These are phyloP conservation scores for Zoysia matrella DNA, from an alignment of 202 grass and related monocot species.

Conservation along the genomic window DNA sequence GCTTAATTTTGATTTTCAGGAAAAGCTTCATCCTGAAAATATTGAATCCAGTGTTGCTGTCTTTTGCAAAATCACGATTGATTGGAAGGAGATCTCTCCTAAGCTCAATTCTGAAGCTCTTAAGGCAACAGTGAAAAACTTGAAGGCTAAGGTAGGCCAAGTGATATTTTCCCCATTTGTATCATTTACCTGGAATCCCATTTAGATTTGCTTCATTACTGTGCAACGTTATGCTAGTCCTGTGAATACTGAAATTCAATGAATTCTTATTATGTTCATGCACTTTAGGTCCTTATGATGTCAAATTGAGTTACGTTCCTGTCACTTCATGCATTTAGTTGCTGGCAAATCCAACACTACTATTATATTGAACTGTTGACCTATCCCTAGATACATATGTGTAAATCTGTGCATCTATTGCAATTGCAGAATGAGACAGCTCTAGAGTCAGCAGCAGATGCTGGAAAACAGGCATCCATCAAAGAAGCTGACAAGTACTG, in stretches of 20 bases:
- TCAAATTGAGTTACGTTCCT: background rate
- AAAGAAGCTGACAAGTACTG: conserved; percentile 93
- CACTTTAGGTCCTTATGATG: background rate
- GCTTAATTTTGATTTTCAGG: conserved; percentile 57
- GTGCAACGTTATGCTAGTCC: background rate
- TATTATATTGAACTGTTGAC: background rate
- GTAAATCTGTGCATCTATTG: conserved; percentile 21
- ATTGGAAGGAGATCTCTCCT: conserved; percentile 74
- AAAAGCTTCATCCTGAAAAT: conserved; percentile 69
- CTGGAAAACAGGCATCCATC: conserved; percentile 56
- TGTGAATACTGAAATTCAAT: background rate
- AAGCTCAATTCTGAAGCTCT: conserved; percentile 78
- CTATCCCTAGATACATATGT: conserved; percentile 11
- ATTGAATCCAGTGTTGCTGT: conserved; percentile 72
- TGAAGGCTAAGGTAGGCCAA: conserved; percentile 74
- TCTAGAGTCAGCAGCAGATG: conserved; percentile 50
- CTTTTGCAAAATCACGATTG: conserved; percentile 59
- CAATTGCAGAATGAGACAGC: conserved; percentile 73
- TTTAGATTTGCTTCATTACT: background rate
- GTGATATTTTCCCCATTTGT: background rate
- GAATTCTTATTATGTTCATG: background rate
- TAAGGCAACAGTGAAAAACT: conserved; percentile 65
- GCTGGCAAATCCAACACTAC: background rate
- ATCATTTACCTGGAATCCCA: background rate
- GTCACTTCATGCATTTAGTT: background rate